phyloP scores from a whole-genome alignment of 306 rosid genomes.

The Geum urbanum region DNA sequence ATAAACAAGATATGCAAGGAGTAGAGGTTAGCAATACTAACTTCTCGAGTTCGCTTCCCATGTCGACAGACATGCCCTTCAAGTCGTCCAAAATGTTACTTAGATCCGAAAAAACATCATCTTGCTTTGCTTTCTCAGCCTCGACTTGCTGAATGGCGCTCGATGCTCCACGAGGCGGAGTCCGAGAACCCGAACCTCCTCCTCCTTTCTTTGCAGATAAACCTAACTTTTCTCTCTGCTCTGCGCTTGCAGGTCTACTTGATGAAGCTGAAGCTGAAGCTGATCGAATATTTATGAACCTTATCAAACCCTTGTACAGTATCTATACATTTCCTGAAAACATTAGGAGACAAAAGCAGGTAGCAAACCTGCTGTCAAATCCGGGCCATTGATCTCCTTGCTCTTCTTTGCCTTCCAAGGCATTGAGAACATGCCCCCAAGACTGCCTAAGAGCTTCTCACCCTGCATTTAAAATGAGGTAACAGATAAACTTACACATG shows the following conservation, averaged over 20 bases:
- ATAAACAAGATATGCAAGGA: slow-evolving; percentile 9
- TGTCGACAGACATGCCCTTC: slow-evolving; percentile 83
- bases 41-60: slow-evolving; percentile 90
- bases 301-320: neutral
- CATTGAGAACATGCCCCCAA: slow-evolving; percentile 90
- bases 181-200: slow-evolving; percentile 44
- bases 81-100: slow-evolving; percentile 87
- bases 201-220: slow-evolving; percentile 44
- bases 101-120: slow-evolving; percentile 68
- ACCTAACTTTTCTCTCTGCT: slow-evolving; percentile 64
- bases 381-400: slow-evolving; percentile 61
- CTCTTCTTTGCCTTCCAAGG: slow-evolving; percentile 88
- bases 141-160: slow-evolving; percentile 61
- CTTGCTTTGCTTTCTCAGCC: slow-evolving; percentile 77
- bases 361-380: slow-evolving; percentile 60
- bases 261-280: slow-evolving; percentile 24
- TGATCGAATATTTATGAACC: neutral
- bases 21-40: slow-evolving; percentile 6
- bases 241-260: slow-evolving; percentile 33
- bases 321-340: too few species aligned
- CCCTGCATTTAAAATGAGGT: slow-evolving; percentile 45
- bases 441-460: slow-evolving; percentile 84
- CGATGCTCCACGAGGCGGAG: slow-evolving; percentile 55
- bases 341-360: slow-evolving; percentile 1
- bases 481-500: neutral